Conservation (phyloP, 164 flowering plant species). For the Vitis rotundifolia region DNA sequence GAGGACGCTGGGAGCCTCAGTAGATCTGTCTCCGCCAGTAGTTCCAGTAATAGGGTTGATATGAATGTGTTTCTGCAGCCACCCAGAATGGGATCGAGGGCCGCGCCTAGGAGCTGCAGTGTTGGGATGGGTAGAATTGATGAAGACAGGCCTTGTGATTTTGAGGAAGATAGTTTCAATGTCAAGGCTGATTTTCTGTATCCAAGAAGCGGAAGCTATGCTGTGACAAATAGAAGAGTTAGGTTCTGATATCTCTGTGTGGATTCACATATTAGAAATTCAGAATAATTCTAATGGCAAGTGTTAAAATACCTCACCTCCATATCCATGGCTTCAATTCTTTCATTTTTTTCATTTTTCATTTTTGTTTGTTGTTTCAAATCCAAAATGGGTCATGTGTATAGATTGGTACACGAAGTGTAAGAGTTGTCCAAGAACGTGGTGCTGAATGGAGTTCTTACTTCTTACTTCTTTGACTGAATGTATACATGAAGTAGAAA, state of each 20-base stretch:
- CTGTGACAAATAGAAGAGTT: slow-evolving; percentile 28
- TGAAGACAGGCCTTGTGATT: slow-evolving; percentile 55
- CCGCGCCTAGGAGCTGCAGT: slow-evolving; percentile 52
- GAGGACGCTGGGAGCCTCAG: slow-evolving; percentile 58
- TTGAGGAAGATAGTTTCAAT: slow-evolving; percentile 25
- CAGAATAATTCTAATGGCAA: no score
- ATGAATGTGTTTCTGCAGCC: slow-evolving; percentile 8
- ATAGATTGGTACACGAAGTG: no score
- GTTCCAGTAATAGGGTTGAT: slow-evolving; percentile 22
- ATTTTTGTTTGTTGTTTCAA: no score
- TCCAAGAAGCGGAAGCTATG: slow-evolving; percentile 63
- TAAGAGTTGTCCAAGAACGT: no score
- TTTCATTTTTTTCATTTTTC: no score
- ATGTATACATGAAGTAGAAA: no score
- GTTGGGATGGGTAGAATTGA: slow-evolving; percentile 74
- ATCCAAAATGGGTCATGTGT: no score
- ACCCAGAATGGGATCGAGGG: slow-evolving; percentile 10
- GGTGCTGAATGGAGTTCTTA: no score
- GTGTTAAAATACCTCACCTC: no score
- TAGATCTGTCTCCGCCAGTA: slow-evolving; percentile 51
- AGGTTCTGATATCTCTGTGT: slow-evolving; percentile 10
- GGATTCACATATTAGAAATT: no score
- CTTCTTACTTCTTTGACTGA: no score
- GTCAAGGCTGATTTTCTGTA: slow-evolving; percentile 18
- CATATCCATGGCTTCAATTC: no score